Percentiles rank a stretch among this genome's conserved stretches.
Evolutionary conservation across 2,329 filamentous ascomycete genomes (phyloP).

Genomic region (Hypocreales sp.): DNA sequence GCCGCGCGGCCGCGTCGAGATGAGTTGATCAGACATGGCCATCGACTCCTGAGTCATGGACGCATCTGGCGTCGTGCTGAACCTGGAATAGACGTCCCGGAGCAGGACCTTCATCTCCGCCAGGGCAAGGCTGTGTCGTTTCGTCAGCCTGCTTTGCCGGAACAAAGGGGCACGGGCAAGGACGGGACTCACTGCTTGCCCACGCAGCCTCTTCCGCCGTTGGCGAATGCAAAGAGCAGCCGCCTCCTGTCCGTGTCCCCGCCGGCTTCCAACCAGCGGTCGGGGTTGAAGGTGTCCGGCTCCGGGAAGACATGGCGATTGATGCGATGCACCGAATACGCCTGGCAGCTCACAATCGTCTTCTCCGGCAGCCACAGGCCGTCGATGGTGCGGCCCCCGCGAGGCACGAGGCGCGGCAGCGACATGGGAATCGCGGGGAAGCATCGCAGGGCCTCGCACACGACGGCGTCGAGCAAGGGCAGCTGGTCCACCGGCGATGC

Average conservation of each 20-base stretch:
- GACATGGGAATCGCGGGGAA: slow-evolving; percentile 54
- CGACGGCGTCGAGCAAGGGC: slow-evolving; percentile 45
- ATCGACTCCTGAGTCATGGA: slow-evolving; percentile 40
- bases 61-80: slow-evolving; percentile 36
- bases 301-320: slow-evolving; percentile 58
- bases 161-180: too few species aligned
- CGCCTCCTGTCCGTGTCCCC: slow-evolving; percentile 57
- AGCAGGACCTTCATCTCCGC: slow-evolving; percentile 54
- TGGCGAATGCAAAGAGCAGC: slow-evolving; percentile 50
- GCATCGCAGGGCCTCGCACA: slow-evolving; percentile 45
- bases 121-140: slow-evolving; percentile 31
- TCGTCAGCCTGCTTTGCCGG: neutral
- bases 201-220: slow-evolving; percentile 48
- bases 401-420: slow-evolving; percentile 42
- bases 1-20: slow-evolving; percentile 45
- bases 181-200: slow-evolving; percentile 44
- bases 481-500: slow-evolving; percentile 30
- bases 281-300: slow-evolving; percentile 63
- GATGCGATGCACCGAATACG: slow-evolving; percentile 43
- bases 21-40: slow-evolving; percentile 52
- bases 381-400: slow-evolving; percentile 37
- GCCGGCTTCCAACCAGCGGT: slow-evolving; percentile 63
- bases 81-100: slow-evolving; percentile 44
- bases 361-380: slow-evolving; percentile 35
- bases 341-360: slow-evolving; percentile 45